Evolutionary conservation across 1,284 basidiomycete genomes (phyloP).

Genomic region (Thelephora terrestris): DNA sequence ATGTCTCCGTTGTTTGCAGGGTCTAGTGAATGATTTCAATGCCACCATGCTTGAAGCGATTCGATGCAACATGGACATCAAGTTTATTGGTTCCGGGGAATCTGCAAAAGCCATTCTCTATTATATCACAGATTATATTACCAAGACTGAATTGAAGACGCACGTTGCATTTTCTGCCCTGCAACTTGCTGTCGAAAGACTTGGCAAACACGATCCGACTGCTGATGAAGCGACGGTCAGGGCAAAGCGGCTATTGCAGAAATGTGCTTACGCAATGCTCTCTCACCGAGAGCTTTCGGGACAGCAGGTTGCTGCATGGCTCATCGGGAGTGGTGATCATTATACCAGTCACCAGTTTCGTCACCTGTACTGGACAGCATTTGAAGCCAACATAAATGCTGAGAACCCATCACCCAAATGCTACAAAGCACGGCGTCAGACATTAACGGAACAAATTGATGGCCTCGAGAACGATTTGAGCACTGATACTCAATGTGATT

Average conservation of each 20-base stretch:
- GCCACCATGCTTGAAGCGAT: too few relatives aligned
- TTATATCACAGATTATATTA: conserved; percentile 32
- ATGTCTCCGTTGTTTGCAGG: conserved; percentile 13
- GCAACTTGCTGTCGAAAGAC: conserved; percentile 23
- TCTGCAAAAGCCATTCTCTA: conserved; percentile 26
- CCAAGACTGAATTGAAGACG: conserved; percentile 27
- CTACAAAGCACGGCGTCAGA: too few relatives aligned
- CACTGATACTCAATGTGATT: too few relatives aligned
- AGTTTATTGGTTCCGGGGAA: too few relatives aligned
- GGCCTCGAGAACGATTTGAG: too few relatives aligned
- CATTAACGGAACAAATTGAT: too few relatives aligned
- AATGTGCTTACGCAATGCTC: conserved; percentile 27
- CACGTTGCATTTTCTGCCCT: conserved; percentile 27
- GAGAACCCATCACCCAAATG: too few relatives aligned
- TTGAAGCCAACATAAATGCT: conserved; percentile 8
- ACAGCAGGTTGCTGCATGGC: conserved; percentile 26
- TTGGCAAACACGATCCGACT: conserved; percentile 13
- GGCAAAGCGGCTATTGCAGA: conserved; percentile 25
- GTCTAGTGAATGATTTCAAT: too few relatives aligned
- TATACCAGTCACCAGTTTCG: conserved; percentile 27
- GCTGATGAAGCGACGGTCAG: conserved; percentile 13
- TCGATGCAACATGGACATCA: too few relatives aligned
- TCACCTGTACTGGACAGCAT: conserved; percentile 23
- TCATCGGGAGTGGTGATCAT: conserved; percentile 27
- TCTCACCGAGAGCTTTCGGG: conserved; percentile 28